Evolutionary conservation across 192 early-diverging fungal genomes (phyloP), one percentile per base, ranked within the genome.

Genomic region (Backusella macrospora): DNA sequence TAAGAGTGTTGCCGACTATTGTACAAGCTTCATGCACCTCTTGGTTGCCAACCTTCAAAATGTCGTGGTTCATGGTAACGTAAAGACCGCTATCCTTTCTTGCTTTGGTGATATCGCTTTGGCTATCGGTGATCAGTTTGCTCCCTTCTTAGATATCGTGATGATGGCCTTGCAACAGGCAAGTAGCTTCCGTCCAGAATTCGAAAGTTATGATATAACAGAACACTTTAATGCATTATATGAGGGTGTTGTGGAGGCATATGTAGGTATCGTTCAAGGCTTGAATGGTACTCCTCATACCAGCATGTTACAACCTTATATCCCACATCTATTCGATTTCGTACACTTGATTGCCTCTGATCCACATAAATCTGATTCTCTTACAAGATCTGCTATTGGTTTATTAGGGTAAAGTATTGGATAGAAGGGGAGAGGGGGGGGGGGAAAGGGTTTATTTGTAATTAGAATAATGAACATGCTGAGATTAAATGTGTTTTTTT

Each of bases 71-170:
- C 90, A 94, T 77, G 89, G 93, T 42, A 87, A 87, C 49, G 93
- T 99, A 59, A 97, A 98, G 85, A 96, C 98, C 4, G 85, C 92
- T 15, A 97, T 97, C 75, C 86, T 99, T 23, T 96, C 96, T 1
- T 92, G 91, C 82, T 96, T 99, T 86, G 98, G 98, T 47, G 98
- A 99, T 83, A 92, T 99, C 81, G 96, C 96, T n/a, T 79, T 98
- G 48, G 96, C 97, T 3, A 94, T 98, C 75, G 93, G 96, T 26
- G 91, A 88, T 5, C 79, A 85, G 70, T 99, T 99, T 80, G 93
- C 89, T 68, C 73, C 75, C 5, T 98, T 92, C 82, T 76, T 99
- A 23, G 89, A 95, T 44, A 85, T 92, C 2, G 87, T 92, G 18
- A 95, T 99, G 94, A 81, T 80, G 65, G 90, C 97, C n/a, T 86